Conservation (phyloP, 306 rosid genomes). For the Cicer chorassanicum region DNA sequence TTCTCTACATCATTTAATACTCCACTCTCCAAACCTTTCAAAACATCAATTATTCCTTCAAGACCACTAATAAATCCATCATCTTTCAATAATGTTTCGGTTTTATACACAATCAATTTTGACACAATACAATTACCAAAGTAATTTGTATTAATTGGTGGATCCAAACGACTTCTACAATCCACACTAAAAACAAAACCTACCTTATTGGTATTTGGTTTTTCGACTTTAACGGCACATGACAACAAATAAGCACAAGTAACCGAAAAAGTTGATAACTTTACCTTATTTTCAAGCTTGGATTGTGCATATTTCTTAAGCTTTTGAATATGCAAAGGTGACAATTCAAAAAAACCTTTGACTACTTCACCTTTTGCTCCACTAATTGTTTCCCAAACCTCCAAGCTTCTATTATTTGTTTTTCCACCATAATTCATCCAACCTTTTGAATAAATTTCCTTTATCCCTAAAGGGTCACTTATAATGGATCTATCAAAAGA, state of each 20-base stretch:
- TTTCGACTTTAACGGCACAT: conserved; percentile 44
- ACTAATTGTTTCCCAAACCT: conserved; percentile 20
- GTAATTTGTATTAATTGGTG: conserved; percentile 43
- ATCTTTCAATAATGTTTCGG: not conserved
- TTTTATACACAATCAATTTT: not conserved
- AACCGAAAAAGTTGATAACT: conserved; percentile 44
- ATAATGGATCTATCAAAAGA: conserved; percentile 51
- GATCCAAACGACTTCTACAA: conserved; percentile 47
- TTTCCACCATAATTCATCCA: conserved; percentile 36
- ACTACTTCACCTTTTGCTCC: not conserved
- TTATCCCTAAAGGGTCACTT: conserved; percentile 46
- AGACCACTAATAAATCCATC: conserved; percentile 36
- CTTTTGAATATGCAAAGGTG: conserved; percentile 33
- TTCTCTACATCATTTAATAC: conserved; percentile 35
- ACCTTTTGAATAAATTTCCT: conserved; percentile 8
- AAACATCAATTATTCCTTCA: conserved; percentile 27
- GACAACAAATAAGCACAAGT: conserved; percentile 45
- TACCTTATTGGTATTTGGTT: not conserved
- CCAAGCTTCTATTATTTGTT: conserved; percentile 38
- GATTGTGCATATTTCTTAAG: conserved; percentile 32
- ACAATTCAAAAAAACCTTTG: conserved; percentile 50
- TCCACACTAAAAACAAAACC: conserved; percentile 43
- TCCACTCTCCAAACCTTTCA: conserved; percentile 30
- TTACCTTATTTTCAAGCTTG: not conserved
- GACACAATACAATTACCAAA: conserved; percentile 55